Percentiles rank a stretch among this genome's conserved stretches.
phyloP scores from a whole-genome alignment of 2,329 filamentous ascomycete genomes.

The Pyrenophora seminiperda region DNA sequence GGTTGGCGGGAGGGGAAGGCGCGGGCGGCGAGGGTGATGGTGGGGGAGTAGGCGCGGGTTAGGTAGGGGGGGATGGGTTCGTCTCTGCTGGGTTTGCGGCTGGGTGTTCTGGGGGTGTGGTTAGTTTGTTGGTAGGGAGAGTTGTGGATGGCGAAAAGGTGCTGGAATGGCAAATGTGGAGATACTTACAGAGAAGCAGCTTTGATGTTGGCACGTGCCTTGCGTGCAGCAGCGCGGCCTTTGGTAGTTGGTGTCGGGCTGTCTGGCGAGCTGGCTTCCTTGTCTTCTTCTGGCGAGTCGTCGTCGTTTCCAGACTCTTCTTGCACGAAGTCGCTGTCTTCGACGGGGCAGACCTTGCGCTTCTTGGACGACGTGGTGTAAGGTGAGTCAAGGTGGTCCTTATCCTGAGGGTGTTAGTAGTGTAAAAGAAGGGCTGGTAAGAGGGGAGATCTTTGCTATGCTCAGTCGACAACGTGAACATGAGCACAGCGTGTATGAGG shows the following conservation, averaged over 20 bases:
- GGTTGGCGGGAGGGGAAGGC: conserved; percentile 13
- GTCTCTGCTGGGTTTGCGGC: too few species aligned
- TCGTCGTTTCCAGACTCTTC: conserved; percentile 19
- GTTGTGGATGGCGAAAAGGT: background rate
- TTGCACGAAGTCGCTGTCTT: conserved; percentile 26
- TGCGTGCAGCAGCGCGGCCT: conserved; percentile 15
- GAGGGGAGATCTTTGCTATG: too few species aligned
- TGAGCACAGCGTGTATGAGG: background rate
- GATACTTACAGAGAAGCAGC: background rate
- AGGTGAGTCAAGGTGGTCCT: conserved; percentile 5
- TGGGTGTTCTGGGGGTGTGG: too few species aligned
- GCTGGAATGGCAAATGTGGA: background rate
- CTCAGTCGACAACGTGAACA: too few species aligned
- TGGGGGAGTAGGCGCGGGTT: too few species aligned
- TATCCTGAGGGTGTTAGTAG: conserved; percentile 13
- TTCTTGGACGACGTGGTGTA: conserved; percentile 18
- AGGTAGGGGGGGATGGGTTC: too few species aligned
- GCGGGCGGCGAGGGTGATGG: background rate
- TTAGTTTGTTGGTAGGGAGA: background rate
- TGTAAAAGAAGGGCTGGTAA: background rate
- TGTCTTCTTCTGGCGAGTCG: conserved; percentile 9
- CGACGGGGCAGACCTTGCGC: conserved; percentile 12
- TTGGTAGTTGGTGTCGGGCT: background rate
- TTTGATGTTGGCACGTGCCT: conserved; percentile 18
- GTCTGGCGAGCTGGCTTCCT: conserved; percentile 6